A percentile compares a stretch with the other conserved stretches of the same genome.
Evolutionary conservation across 202 grass and related monocot genomes (phyloP).

Genomic region (Digitaria exilis): DNA sequence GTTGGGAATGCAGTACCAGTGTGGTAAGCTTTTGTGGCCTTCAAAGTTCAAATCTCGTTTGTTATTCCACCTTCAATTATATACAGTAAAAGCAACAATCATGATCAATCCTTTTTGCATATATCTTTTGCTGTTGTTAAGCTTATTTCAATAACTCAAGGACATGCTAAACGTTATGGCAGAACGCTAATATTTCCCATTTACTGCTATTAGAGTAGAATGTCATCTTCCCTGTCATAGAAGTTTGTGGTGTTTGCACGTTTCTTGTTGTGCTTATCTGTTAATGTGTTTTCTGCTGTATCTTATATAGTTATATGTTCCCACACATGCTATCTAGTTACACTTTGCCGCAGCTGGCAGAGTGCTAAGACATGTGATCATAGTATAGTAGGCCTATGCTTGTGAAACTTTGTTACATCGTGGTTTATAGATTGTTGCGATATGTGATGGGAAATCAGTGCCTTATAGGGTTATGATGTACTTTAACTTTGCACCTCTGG

Average conservation of each 20-base stretch:
- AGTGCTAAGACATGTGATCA: not conserved
- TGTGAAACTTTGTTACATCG: not conserved
- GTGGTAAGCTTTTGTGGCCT: slow-evolving; percentile 58
- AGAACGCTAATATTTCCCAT: not conserved
- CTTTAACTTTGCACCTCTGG: not conserved
- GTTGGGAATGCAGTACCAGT: slow-evolving; percentile 79
- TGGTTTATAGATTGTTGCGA: slow-evolving; percentile 18
- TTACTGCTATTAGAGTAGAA: not conserved
- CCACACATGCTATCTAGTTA: not conserved
- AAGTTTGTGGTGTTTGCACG: not conserved
- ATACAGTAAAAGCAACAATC: not conserved
- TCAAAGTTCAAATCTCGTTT: not conserved
- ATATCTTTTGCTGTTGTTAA: not conserved
- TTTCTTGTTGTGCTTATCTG: not conserved
- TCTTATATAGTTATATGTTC: not conserved
- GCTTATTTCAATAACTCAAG: slow-evolving; percentile 16
- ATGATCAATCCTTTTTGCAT: not conserved
- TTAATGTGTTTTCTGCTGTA: not conserved
- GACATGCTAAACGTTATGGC: not conserved
- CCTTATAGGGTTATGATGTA: not conserved
- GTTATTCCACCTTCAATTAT: not conserved
- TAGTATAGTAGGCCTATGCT: not conserved
- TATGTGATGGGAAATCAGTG: not conserved
- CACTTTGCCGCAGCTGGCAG: slow-evolving; percentile 4
- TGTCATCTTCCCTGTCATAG: not conserved